A percentile compares a stretch with the other conserved stretches of the same genome.
Conservation (phyloP, 2,329 filamentous ascomycete genomes). For the Tolypocladium ovalisporum region DNA sequence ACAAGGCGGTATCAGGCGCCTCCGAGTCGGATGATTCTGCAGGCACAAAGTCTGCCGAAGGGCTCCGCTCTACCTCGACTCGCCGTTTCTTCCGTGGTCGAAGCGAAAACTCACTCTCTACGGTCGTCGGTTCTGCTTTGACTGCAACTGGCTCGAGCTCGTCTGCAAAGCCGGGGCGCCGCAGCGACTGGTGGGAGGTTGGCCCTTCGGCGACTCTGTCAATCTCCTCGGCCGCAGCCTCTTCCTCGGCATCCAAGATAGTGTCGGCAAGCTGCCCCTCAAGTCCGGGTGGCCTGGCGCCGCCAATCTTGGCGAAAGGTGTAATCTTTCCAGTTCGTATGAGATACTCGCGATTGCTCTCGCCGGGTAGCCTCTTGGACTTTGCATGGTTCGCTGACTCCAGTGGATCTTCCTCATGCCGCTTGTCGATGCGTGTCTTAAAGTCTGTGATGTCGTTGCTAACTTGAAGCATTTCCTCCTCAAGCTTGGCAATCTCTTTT, state of each 20-base stretch:
- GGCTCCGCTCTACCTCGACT: conserved; percentile 23
- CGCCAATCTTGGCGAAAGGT: conserved; percentile 73
- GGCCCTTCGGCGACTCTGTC: conserved; percentile 33
- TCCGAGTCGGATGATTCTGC: conserved; percentile 19
- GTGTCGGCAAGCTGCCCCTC: conserved; percentile 65
- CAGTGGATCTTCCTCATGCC: conserved; percentile 45
- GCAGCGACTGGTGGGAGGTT: conserved; percentile 60
- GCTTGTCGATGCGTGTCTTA: conserved; percentile 65
- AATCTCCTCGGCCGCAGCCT: conserved; percentile 34
- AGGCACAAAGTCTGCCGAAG: conserved; percentile 36
- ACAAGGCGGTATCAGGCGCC: conserved; percentile 20
- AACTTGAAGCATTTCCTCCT: conserved; percentile 52
- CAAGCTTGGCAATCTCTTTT: conserved; percentile 55
- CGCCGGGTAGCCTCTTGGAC: conserved; percentile 58
- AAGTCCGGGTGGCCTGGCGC: conserved; percentile 47
- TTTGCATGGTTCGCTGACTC: conserved; percentile 31
- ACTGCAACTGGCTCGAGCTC: conserved; percentile 9
- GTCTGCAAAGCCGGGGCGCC: conserved; percentile 58
- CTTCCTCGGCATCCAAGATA: conserved; percentile 73
- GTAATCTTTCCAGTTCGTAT: conserved; percentile 97
- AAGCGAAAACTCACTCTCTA: conserved; percentile 44
- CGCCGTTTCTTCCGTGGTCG: conserved; percentile 47
- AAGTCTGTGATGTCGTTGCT: conserved; percentile 72
- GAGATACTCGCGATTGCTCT: conserved; percentile 78
- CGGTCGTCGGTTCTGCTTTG: conserved; percentile 12